Evolutionary conservation across 1,139 yeast genomes (phyloP).

Genomic region (Meyerozyma guilliermondii): DNA sequence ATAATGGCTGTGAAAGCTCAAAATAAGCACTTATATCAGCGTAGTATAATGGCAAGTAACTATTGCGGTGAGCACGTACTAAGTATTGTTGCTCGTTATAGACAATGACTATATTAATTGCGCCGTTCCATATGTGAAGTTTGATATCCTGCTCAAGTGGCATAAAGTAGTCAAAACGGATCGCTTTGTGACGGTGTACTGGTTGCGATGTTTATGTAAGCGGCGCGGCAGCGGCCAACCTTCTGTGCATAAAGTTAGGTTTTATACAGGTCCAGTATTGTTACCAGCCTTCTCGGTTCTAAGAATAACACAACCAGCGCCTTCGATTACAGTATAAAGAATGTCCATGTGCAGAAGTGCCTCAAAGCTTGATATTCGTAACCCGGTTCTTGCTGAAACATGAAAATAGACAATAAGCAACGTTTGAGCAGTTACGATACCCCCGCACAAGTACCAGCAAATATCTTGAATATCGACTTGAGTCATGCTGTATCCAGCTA

Average conservation of each 20-base stretch:
- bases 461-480: conserved; percentile 19
- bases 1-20: conserved; percentile 27
- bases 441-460: conserved; percentile 21
- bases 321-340: not conserved
- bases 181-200: not conserved
- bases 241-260: not conserved
- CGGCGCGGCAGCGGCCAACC: not conserved
- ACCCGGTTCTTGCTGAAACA: not conserved
- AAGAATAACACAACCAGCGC: conserved; percentile 3
- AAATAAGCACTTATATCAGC: conserved; percentile 41
- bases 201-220: not conserved
- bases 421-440: conserved; percentile 20
- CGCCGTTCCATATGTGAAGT: conserved; percentile 50
- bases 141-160: conserved; percentile 19
- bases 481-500: conserved; percentile 26
- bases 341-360: not conserved
- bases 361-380: not conserved
- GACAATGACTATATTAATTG: conserved; percentile 39
- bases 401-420: conserved; percentile 15
- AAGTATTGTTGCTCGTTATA: conserved; percentile 20
- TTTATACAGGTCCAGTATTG: not conserved
- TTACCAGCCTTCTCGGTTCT: conserved; percentile 1
- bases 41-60: conserved; percentile 54
- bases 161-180: not conserved
- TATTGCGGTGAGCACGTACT: conserved; percentile 33